These are phyloP conservation scores for Cryphonectria radicalis DNA, from an alignment of 2,329 filamentous ascomycete species.

Conservation along the genomic window DNA sequence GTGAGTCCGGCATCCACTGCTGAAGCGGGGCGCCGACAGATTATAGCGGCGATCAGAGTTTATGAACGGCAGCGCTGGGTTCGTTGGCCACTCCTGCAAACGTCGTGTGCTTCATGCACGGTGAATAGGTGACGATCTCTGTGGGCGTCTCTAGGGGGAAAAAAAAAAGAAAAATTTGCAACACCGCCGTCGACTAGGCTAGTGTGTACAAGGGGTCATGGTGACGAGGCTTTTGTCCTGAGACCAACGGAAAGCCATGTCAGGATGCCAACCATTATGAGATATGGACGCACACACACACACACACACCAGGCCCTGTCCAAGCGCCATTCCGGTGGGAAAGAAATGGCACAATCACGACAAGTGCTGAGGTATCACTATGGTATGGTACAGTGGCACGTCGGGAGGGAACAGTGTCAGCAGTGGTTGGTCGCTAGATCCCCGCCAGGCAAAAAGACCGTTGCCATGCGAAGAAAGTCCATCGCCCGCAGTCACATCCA, in stretches of 20 bases:
- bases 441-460: not conserved
- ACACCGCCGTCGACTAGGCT: not conserved
- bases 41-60: conserved; percentile 3
- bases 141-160: not conserved
- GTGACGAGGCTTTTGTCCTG: not conserved
- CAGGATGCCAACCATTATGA: not conserved
- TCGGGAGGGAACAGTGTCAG: not conserved
- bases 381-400: not conserved
- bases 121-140: conserved; percentile 1
- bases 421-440: not conserved
- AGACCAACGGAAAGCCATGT: not conserved
- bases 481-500: conserved; percentile 1
- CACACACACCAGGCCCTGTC: not conserved
- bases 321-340: not conserved
- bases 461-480: not conserved
- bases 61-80: not conserved
- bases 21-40: not conserved
- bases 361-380: not conserved
- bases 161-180: not conserved
- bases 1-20: not conserved
- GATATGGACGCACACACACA: not conserved
- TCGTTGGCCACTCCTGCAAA: not conserved
- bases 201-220: not conserved
- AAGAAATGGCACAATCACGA: not conserved
- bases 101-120: conserved; percentile 12